Percentiles rank a stretch among this genome's conserved stretches.
Conservation (phyloP, 768 basidiomycete genomes). For the Trametes cubensis region DNA sequence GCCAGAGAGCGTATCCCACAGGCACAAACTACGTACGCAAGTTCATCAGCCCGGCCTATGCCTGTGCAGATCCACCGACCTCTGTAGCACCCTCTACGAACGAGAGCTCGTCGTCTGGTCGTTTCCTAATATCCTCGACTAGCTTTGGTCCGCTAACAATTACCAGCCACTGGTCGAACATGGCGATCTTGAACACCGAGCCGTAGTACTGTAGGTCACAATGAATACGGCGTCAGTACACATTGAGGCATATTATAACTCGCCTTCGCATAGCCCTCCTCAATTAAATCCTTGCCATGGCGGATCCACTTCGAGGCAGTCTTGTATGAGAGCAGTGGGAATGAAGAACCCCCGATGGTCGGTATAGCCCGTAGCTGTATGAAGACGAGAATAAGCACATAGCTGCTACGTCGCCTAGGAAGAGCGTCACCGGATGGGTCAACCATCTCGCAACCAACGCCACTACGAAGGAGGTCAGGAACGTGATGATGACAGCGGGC, state of each 20-base stretch:
- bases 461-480: too few relatives aligned
- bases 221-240: neutral
- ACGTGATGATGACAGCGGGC: too few relatives aligned
- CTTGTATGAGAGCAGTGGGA: neutral
- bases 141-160: constrained; percentile 46
- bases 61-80: constrained; percentile 29
- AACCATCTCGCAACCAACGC: too few relatives aligned
- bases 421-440: neutral
- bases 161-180: constrained; percentile 49
- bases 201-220: constrained; percentile 18
- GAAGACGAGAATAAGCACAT: neutral
- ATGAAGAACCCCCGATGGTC: neutral
- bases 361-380: neutral
- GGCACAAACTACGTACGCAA: neutral
- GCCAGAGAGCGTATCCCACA: constrained; percentile 36
- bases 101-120: constrained; percentile 48
- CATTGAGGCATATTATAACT: neutral
- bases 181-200: constrained; percentile 45
- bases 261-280: neutral
- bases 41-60: too few relatives aligned
- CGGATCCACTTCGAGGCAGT: neutral
- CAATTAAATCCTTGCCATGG: neutral
- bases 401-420: too few relatives aligned
- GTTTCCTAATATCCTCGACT: constrained; percentile 53
- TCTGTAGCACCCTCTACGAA: constrained; percentile 45